Percentiles rank a stretch among this genome's conserved stretches.
Conservation (phyloP, 2,329 filamentous ascomycete species). For the Diaporthe nobilis region DNA sequence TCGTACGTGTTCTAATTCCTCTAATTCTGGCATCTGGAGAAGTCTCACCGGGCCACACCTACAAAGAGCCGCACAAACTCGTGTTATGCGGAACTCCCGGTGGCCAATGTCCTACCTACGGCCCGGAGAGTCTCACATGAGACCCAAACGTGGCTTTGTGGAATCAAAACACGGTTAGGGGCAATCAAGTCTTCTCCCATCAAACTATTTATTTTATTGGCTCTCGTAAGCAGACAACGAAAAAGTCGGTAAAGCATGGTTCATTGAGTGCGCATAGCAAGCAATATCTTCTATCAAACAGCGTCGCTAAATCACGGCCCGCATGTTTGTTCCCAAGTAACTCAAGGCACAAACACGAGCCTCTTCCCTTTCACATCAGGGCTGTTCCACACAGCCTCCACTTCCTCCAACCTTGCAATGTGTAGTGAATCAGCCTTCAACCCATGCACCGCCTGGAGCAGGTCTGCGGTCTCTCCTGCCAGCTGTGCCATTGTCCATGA, state of each 20-base stretch:
- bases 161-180: background rate
- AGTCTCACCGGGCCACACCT: background rate
- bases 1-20: background rate
- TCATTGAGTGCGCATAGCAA: background rate
- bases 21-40: background rate
- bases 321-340: background rate
- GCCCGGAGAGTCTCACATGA: background rate
- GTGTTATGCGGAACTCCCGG: background rate
- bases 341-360: slow-evolving; percentile 18
- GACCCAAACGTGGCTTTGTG: background rate
- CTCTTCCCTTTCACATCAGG: slow-evolving; percentile 6
- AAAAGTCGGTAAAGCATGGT: background rate
- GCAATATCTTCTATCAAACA: background rate
- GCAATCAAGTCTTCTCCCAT: background rate
- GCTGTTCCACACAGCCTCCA: slow-evolving; percentile 27
- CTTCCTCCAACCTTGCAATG: slow-evolving; percentile 39
- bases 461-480: slow-evolving; percentile 47
- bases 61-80: background rate
- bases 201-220: background rate
- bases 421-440: slow-evolving; percentile 53
- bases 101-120: background rate
- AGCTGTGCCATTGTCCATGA: slow-evolving; percentile 55
- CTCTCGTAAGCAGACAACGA: background rate
- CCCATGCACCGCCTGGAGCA: slow-evolving; percentile 50
- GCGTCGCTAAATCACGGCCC: no score